phyloP scores from a whole-genome alignment of 208 protist species.

The Phytomonas sp. region DNA sequence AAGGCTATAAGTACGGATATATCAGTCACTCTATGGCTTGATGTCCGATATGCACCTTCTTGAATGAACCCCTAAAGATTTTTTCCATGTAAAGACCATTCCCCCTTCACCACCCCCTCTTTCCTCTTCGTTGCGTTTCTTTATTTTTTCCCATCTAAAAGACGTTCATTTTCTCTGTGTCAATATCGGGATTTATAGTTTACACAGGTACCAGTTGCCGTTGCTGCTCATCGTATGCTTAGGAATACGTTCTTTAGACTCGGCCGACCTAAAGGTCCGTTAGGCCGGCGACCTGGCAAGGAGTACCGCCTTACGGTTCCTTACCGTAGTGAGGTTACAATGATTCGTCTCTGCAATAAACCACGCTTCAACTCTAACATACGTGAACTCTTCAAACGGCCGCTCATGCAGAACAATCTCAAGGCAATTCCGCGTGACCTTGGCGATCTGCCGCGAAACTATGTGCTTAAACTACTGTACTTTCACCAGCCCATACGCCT shows the following conservation, averaged over 20 bases:
- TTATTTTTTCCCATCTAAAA: neutral
- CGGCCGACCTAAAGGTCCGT: constrained; percentile 71
- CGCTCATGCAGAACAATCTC: constrained; percentile 67
- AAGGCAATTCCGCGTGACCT: constrained; percentile 83
- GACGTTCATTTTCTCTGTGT: constrained; percentile 3
- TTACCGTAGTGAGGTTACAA: constrained; percentile 79
- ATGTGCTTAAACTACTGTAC: constrained; percentile 77
- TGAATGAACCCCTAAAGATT: neutral
- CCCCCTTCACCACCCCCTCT: neutral
- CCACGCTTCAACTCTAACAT: constrained; percentile 75
- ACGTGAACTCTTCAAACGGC: constrained; percentile 84
- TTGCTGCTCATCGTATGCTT: constrained; percentile 33
- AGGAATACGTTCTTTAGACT: constrained; percentile 28
- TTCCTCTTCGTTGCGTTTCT: neutral
- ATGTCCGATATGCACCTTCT: neutral
- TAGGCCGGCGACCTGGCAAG: constrained; percentile 59
- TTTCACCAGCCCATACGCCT: constrained; percentile 84
- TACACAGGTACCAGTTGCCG: neutral
- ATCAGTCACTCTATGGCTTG: neutral
- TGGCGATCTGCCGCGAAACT: constrained; percentile 83
- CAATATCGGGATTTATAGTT: neutral
- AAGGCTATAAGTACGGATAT: neutral
- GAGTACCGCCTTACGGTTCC: constrained; percentile 77
- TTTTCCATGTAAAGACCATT: neutral
- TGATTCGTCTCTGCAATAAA: constrained; percentile 46